Evolutionary conservation across 768 basidiomycete species (phyloP), one percentile per base, ranked within the genome.

Genomic region (Sporobolomyces pararoseus): DNA sequence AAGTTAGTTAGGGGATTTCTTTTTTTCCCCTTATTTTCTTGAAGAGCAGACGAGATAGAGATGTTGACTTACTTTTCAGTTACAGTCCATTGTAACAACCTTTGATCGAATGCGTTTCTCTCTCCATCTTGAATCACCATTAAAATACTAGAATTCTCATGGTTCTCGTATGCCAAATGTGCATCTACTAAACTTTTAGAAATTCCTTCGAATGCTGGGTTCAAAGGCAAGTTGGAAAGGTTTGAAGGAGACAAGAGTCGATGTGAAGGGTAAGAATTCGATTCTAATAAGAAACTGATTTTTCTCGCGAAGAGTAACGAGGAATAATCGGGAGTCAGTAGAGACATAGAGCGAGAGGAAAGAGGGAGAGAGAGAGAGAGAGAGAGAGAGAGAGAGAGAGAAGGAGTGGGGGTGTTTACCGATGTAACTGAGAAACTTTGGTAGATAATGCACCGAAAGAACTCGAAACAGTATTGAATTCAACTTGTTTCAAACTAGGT

Each of bases 391-490:
- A 54, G 32, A 34, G 17, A 35, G 29, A 31, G 23, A 32, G 53
- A 54, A 21, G 53, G 55, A 32, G 21, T 32, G 57, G n/a, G n/a
- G n/a, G n/a, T n/a, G n/a, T n/a, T n/a, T 74, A 92, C 91, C 87
- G 83, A 80, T 98, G 95, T 77, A 97, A 78, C 29, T 85, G 84
- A 5, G 88, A 83, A 14, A 83, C 81, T 23, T 44, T 82, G 83
- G 89, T 82, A 0, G 89, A 89, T 19, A 97, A 82, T 1, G 87
- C 77, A 0, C 92, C 95, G 78, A 97, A 95, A 0, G 92, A 93
- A 0, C 88, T 86, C 3, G 93, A 91, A 71, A 97, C 94, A 13
- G 95, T 96, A 78, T 99, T 99, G 81, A 97, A 96, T 79, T 99
- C 95, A 49, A 98, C 95, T 80, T 99, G 95, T 78, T 93, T 95